Evolutionary conservation across 2,329 filamentous ascomycete species (phyloP).

Genomic region (Dothistroma pini): DNA sequence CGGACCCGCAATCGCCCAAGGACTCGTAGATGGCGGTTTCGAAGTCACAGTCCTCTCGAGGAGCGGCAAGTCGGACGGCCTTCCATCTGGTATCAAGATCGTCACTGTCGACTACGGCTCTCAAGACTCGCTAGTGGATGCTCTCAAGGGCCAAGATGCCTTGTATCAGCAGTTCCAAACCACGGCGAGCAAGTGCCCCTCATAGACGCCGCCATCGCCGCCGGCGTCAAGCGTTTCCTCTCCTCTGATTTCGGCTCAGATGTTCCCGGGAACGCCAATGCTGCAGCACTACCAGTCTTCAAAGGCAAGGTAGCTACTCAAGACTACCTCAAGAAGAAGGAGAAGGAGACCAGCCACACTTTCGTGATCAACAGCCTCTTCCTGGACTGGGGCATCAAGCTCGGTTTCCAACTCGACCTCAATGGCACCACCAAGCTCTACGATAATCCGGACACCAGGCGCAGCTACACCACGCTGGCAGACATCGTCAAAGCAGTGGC

Average conservation of each 20-base stretch:
- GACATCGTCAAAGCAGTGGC: conserved; percentile 36
- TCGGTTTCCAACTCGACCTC: conserved; percentile 27
- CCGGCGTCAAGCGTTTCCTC: conserved; percentile 39
- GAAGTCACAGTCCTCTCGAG: conserved; percentile 48
- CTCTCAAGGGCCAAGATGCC: conserved; percentile 37
- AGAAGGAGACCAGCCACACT: conserved; percentile 34
- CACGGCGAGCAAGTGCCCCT: conserved; percentile 29
- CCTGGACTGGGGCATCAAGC: conserved; percentile 37
- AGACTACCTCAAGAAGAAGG: conserved; percentile 34
- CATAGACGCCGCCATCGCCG: conserved; percentile 39
- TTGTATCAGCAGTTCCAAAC: conserved; percentile 24
- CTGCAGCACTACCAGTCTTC: conserved; percentile 36
- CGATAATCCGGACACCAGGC: conserved; percentile 36
- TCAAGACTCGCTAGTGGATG: conserved; percentile 34
- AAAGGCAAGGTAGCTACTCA: conserved; percentile 35
- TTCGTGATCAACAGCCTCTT: conserved; percentile 35
- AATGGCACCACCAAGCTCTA: conserved; percentile 32
- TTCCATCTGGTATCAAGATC: conserved; percentile 41
- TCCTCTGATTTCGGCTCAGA: conserved; percentile 41
- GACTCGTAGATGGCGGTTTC: conserved; percentile 39
- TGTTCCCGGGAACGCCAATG: conserved; percentile 31
- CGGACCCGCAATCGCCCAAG: conserved; percentile 40
- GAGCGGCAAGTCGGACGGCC: conserved; percentile 38
- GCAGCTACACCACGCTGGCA: conserved; percentile 32
- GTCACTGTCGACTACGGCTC: conserved; percentile 48